Evolutionary conservation across 805 yeast species (phyloP).

Genomic region (Tetrapisispora fleetii): DNA sequence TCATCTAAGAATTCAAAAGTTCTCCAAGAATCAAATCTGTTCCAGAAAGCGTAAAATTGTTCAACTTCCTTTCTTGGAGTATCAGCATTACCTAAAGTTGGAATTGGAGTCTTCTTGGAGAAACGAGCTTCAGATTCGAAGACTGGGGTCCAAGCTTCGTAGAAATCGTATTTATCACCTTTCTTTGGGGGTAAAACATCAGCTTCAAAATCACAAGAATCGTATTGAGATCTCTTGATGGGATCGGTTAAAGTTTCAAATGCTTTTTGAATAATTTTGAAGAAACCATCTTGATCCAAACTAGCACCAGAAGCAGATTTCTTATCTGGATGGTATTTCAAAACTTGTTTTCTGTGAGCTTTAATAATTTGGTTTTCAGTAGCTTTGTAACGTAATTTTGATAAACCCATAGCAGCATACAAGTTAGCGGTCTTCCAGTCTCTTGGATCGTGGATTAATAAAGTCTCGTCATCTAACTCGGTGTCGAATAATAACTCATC

Average conservation of each 20-base stretch:
- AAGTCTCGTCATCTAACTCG: constrained; percentile 65
- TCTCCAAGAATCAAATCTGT: constrained; percentile 95
- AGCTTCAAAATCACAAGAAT: constrained; percentile 87
- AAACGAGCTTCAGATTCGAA: constrained; percentile 87
- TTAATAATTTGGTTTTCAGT: constrained; percentile 87
- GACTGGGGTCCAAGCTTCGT: constrained; percentile 85
- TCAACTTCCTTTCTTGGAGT: constrained; percentile 75
- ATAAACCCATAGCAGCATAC: constrained; percentile 90
- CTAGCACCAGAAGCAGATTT: constrained; percentile 80
- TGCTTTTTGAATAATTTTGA: constrained; percentile 96
- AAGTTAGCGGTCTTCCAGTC: constrained; percentile 97
- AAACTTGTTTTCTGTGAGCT: constrained; percentile 93
- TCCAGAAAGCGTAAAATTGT: constrained; percentile 83
- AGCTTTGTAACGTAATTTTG: constrained; percentile 84
- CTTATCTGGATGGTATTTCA: constrained; percentile 97
- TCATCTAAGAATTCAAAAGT: constrained; percentile 96
- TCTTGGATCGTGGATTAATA: constrained; percentile 87
- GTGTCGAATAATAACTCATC: constrained; percentile 40
- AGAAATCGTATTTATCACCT: constrained; percentile 67
- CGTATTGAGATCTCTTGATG: constrained; percentile 81
- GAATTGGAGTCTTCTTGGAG: constrained; percentile 85
- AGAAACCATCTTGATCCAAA: constrained; percentile 88
- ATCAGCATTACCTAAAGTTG: constrained; percentile 59
- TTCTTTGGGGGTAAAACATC: constrained; percentile 70
- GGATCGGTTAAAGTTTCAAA: constrained; percentile 83